Base-by-base conservation (phyloP, 2,329 filamentous ascomycete species). In the Didymella keratinophila region DNA sequence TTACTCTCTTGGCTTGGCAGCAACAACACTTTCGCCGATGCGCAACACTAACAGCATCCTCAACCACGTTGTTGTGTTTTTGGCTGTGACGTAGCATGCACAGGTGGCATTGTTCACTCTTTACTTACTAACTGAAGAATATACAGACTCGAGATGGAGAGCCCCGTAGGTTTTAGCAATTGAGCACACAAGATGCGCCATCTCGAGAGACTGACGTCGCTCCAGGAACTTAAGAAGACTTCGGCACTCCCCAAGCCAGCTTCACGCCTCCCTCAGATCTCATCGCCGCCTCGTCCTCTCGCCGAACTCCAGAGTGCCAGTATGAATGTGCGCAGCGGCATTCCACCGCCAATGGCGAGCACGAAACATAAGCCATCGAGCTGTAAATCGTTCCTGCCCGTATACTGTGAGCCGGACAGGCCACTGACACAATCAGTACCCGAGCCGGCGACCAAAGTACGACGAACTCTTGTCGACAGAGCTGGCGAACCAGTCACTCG, bases 321-420 rank as follows among this genome's bases (percentile, higher is more conserved):
- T 39, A 81, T 81, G 64, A 89, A 89, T 71, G 76, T 80, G 65
- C 82, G 84, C 51, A 74, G 71, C 34, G 77, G 74, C 60, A 79
- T 84, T 73, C 80, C 80, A 12, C 81, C 81, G 16, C 79, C 81
- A 11, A 77, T 78, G 21, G 73, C 77, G 18, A 73, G 76, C 55
- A 69, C 75, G 56, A 86, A 86, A 65, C 80, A 84, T 65, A 84
- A 83, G 71, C 81, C 82, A 51, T 78, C 79, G 37, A 80, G 80
- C 59, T 74, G 82, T 82, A 78, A 73, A 62, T 45, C 57, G 32
- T 54, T 64, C 71, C 56, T 57, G 39, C 41, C 39, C 41, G 54
- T 39, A 28, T 21, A 36, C 41, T 48, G 48, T 53, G 44, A 56
- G 57, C 34, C 45, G 44, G 45, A 63, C 60, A 56, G 54, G 54